phyloP scores from a whole-genome alignment of 2,329 filamentous ascomycete genomes.

The Fusarium sp. region DNA sequence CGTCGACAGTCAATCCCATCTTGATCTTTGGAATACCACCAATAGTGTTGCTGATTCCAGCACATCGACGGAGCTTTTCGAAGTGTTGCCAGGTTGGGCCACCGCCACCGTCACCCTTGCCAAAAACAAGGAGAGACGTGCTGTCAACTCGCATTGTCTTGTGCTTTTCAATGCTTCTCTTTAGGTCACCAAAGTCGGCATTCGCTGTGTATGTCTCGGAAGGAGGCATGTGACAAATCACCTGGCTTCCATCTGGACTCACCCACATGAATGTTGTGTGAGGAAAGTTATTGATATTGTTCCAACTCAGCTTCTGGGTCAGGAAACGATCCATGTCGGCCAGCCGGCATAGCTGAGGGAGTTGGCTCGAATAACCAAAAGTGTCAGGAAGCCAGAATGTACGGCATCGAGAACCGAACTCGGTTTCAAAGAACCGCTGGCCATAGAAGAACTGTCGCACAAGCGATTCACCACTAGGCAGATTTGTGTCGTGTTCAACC shows the following conservation, averaged over 20 bases:
- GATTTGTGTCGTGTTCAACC: constrained; percentile 98
- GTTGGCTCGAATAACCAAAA: constrained; percentile 95
- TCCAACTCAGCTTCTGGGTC: constrained; percentile 99
- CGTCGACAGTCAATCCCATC: constrained; percentile 89
- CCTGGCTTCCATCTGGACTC: constrained; percentile 91
- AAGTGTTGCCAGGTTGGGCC: constrained; percentile 94
- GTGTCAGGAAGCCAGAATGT: constrained; percentile 99
- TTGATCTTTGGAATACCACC: constrained; percentile 85
- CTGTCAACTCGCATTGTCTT: constrained; percentile 95
- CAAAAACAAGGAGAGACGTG: constrained; percentile 91
- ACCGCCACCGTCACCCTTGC: constrained; percentile 95
- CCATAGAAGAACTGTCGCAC: constrained; percentile 95
- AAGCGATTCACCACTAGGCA: constrained; percentile 94
- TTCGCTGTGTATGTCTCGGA: constrained; percentile 95
- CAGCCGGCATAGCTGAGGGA: constrained; percentile 91
- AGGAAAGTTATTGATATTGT: constrained; percentile 99
- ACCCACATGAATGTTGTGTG: constrained; percentile 99
- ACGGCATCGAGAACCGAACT: constrained; percentile 86
- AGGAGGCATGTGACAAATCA: constrained; percentile 97
- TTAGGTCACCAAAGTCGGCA: constrained; percentile 94
- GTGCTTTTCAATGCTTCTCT: constrained; percentile 88
- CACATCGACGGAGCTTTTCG: constrained; percentile 92
- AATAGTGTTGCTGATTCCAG: constrained; percentile 88
- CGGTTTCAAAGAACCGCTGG: constrained; percentile 92
- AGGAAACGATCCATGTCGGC: constrained; percentile 98